Percentiles rank a stretch among this genome's conserved stretches.
Conservation (phyloP, 2,329 filamentous ascomycete species). For the Alternaria viburni region DNA sequence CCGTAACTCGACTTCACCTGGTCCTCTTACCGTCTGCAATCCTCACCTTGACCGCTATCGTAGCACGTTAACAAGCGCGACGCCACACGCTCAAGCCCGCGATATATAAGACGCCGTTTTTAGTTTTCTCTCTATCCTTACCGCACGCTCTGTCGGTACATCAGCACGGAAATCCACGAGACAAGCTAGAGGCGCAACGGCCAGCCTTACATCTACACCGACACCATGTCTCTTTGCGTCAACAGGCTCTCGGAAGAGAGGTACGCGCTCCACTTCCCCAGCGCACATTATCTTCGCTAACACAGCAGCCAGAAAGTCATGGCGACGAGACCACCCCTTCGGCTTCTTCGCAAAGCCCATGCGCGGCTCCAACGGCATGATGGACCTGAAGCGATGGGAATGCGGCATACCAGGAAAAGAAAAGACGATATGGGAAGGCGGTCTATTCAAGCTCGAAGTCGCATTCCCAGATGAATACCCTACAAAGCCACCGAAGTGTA, state of each 20-base stretch:
- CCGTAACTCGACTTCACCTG: constrained; percentile 22
- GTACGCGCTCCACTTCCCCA: constrained; percentile 19
- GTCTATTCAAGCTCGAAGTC: constrained; percentile 92
- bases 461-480: constrained; percentile 97
- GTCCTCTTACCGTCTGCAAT: neutral
- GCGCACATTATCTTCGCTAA: constrained; percentile 17
- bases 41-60: constrained; percentile 24
- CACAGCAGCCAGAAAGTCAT: constrained; percentile 76
- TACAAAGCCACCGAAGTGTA: constrained; percentile 98
- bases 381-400: constrained; percentile 96
- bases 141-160: neutral
- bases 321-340: constrained; percentile 95
- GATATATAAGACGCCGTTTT: neutral
- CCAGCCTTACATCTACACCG: constrained; percentile 8
- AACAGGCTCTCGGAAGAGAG: constrained; percentile 65
- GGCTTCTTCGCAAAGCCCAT: constrained; percentile 93
- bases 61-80: constrained; percentile 5
- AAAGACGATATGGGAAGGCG: constrained; percentile 98
- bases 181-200: constrained; percentile 9
- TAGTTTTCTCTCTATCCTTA: neutral
- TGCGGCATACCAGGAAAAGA: constrained; percentile 96
- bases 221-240: constrained; percentile 80
- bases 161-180: neutral
- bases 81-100: neutral
- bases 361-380: constrained; percentile 76